Conservation (phyloP, 1,284 basidiomycete genomes). For the Sporisorium scitamineum region DNA sequence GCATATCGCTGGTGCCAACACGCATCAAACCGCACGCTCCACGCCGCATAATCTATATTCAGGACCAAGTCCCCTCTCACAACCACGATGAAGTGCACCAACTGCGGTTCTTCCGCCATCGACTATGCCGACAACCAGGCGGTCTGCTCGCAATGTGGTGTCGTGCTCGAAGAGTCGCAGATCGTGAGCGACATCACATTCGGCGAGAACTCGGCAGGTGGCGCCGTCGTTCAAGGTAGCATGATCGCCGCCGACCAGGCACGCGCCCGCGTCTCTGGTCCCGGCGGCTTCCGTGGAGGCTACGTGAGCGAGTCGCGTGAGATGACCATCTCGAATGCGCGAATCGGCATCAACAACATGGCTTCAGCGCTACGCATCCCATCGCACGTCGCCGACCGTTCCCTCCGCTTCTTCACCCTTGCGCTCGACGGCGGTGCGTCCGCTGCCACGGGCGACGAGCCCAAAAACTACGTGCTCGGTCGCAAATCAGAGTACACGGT, state of each 20-base stretch:
- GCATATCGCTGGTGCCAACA: background rate
- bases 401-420: conserved; percentile 89
- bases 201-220: conserved; percentile 89
- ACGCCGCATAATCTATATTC: background rate
- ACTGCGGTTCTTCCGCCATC: conserved; percentile 61
- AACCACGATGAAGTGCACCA: conserved; percentile 59
- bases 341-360: conserved; percentile 83
- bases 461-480: conserved; percentile 73
- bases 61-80: background rate
- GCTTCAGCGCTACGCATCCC: conserved; percentile 82
- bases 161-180: conserved; percentile 89
- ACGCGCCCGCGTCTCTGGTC: conserved; percentile 61
- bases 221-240: conserved; percentile 93
- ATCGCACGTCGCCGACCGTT: conserved; percentile 82
- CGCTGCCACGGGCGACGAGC: conserved; percentile 56
- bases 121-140: conserved; percentile 61
- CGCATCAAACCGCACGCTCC: background rate
- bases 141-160: conserved; percentile 66
- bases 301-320: conserved; percentile 74
- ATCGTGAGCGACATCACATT: conserved; percentile 95
- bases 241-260: conserved; percentile 93
- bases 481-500: conserved; percentile 91
- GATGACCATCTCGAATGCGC: conserved; percentile 88
- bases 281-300: conserved; percentile 63
- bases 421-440: conserved; percentile 81